These are phyloP conservation scores for Entomortierella beljakovae DNA, from an alignment of 192 early-diverging fungal species.

Conservation along the genomic window DNA sequence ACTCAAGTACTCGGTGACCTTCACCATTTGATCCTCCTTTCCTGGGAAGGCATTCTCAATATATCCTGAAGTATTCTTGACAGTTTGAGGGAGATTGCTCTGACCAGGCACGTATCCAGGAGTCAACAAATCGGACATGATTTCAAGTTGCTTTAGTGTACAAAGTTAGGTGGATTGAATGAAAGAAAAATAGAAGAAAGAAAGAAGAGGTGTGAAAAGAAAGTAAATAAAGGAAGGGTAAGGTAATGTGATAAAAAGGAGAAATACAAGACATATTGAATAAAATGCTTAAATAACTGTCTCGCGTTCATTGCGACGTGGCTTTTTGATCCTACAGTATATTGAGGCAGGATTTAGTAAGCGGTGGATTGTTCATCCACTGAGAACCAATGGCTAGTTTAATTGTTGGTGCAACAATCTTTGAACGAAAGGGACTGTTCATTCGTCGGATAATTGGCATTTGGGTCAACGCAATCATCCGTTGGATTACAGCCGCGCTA, in stretches of 20 bases:
- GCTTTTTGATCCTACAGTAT: too few species aligned
- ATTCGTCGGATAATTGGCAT: too few species aligned
- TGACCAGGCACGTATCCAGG: slow-evolving; percentile 26
- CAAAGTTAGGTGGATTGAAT: neutral
- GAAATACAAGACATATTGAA: neutral
- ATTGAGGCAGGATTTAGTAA: too few species aligned
- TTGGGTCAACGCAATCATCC: too few species aligned
- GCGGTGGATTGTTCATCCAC: too few species aligned
- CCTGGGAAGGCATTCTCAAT: slow-evolving; percentile 88
- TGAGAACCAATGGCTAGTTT: too few species aligned
- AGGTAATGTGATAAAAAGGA: neutral
- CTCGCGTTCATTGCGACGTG: too few species aligned
- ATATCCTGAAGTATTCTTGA: slow-evolving; percentile 72
- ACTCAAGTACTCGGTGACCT: slow-evolving; percentile 86
- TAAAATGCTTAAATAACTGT: too few species aligned
- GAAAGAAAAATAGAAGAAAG: neutral
- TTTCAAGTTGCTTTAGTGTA: neutral
- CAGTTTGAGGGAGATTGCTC: slow-evolving; percentile 34
- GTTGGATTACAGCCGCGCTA: too few species aligned
- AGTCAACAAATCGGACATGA: slow-evolving; percentile 25
- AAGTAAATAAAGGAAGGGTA: neutral
- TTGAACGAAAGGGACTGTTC: too few species aligned
- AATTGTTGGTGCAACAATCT: too few species aligned
- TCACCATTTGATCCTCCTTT: slow-evolving; percentile 92
- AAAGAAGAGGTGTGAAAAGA: neutral